Evolutionary conservation across 371 early-diverging fungal species (phyloP).

Genomic region (Phascolomyces articulosus): DNA sequence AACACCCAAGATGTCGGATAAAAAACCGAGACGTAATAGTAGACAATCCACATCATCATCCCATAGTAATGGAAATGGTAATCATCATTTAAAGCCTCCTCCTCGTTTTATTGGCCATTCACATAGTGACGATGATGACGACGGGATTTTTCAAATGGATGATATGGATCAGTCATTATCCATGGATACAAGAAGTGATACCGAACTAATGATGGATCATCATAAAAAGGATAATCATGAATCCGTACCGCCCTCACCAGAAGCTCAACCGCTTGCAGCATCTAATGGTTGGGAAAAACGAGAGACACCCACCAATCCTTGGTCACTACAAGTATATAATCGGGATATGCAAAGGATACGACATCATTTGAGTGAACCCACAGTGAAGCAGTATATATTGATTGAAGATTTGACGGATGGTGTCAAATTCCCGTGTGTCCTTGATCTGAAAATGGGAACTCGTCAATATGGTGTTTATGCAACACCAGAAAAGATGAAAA

Average conservation of each 20-base stretch:
- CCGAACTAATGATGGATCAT: not conserved
- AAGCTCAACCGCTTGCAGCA: slow-evolving; percentile 24
- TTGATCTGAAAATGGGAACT: slow-evolving; percentile 98
- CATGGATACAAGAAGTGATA: not conserved
- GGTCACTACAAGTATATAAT: slow-evolving; percentile 44
- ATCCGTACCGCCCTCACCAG: not conserved
- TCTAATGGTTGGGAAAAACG: slow-evolving; percentile 15
- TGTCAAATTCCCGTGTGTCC: slow-evolving; percentile 85
- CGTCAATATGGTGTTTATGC: slow-evolving; percentile 95
- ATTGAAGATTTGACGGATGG: slow-evolving; percentile 87
- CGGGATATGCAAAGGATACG: slow-evolving; percentile 39
- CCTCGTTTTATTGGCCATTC: not conserved
- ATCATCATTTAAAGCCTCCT: not conserved
- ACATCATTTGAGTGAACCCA: slow-evolving; percentile 46
- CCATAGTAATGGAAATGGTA: not conserved
- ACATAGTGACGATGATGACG: slow-evolving; percentile 1
- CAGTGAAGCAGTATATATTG: slow-evolving; percentile 53
- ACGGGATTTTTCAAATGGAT: slow-evolving; percentile 17
- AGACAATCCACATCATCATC: not conserved
- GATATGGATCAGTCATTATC: not conserved
- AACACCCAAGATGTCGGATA: slow-evolving; percentile 12
- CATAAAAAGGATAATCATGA: not conserved
- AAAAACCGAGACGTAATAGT: not conserved
- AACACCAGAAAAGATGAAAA: slow-evolving; percentile 75
- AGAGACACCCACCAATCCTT: slow-evolving; percentile 22